A percentile compares a stretch with the other conserved stretches of the same genome.
phyloP scores from a whole-genome alignment of 331 rosid genomes.

The Spiraea crenata region DNA sequence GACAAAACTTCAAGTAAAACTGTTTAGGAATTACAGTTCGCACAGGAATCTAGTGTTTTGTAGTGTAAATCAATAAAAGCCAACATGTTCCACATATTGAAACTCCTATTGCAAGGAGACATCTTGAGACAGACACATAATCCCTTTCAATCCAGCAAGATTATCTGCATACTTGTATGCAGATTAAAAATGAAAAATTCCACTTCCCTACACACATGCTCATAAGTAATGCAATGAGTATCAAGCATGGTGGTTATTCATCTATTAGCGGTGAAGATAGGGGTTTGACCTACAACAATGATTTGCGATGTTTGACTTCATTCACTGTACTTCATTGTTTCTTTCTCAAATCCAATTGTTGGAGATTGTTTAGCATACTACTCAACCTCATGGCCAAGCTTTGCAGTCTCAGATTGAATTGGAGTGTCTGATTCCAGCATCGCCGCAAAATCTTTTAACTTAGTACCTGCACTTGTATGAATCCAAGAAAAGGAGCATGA shows the following conservation, averaged over 20 bases:
- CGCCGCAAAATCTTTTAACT: slow-evolving; percentile 78
- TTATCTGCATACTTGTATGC: too few relatives aligned
- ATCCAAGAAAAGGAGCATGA: slow-evolving; percentile 13
- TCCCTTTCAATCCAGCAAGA: too few relatives aligned
- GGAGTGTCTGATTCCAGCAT: slow-evolving; percentile 59
- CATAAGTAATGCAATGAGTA: background rate
- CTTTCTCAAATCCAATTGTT: slow-evolving; percentile 70
- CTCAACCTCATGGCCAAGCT: slow-evolving; percentile 66
- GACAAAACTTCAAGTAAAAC: too few relatives aligned
- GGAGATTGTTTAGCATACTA: slow-evolving; percentile 79
- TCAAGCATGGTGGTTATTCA: background rate
- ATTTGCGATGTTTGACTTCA: slow-evolving; percentile 28
- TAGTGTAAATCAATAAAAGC: too few relatives aligned
- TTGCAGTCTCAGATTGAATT: slow-evolving; percentile 57
- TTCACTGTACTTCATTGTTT: slow-evolving; percentile 63
- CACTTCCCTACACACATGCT: background rate
- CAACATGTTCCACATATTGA: too few relatives aligned
- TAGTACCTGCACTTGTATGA: slow-evolving; percentile 50
- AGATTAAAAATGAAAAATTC: too few relatives aligned
- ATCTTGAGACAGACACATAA: too few relatives aligned
- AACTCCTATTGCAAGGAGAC: too few relatives aligned
- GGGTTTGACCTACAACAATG: slow-evolving; percentile 7
- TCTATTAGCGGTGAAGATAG: background rate
- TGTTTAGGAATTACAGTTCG: too few relatives aligned
- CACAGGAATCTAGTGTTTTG: too few relatives aligned